These are phyloP conservation scores for Fusarium globosum DNA, from an alignment of 2,329 filamentous ascomycete species.

Conservation along the genomic window DNA sequence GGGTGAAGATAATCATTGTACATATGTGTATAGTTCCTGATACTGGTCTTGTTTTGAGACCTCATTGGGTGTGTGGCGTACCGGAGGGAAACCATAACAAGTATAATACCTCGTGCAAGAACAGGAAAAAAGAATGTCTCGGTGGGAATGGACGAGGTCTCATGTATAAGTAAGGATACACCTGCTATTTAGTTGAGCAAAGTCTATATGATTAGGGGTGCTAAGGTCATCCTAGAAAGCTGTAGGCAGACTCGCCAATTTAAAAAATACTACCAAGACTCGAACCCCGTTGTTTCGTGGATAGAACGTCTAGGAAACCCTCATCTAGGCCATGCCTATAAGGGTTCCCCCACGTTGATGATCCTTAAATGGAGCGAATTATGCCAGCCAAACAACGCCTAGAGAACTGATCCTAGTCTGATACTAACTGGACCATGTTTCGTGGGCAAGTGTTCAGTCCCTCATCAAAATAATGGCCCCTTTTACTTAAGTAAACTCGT, in stretches of 20 bases:
- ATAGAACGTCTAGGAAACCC: not conserved
- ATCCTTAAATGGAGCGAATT: not conserved
- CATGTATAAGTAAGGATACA: not conserved
- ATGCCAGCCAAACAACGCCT: not conserved
- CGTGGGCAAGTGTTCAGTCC: not conserved
- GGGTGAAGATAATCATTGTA: not conserved
- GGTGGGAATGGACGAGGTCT: not conserved
- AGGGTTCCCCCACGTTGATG: not conserved
- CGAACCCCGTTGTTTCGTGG: not conserved
- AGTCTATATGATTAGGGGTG: not conserved
- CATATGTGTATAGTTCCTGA: constrained; percentile 1
- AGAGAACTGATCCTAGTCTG: not conserved
- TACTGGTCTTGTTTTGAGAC: constrained; percentile 10
- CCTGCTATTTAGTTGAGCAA: not conserved
- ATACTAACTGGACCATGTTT: too few relatives aligned
- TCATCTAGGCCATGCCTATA: not conserved
- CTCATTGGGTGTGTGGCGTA: constrained; percentile 33
- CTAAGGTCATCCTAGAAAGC: not conserved
- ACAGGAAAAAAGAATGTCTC: not conserved
- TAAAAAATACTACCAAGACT: not conserved
- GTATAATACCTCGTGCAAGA: constrained; percentile 17
- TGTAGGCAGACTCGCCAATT: not conserved
- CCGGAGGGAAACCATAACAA: constrained; percentile 10
- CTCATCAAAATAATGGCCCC: not conserved
- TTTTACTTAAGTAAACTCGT: not conserved